Conservation (phyloP, 371 early-diverging fungal species). For the Lichtheimia ornata region DNA sequence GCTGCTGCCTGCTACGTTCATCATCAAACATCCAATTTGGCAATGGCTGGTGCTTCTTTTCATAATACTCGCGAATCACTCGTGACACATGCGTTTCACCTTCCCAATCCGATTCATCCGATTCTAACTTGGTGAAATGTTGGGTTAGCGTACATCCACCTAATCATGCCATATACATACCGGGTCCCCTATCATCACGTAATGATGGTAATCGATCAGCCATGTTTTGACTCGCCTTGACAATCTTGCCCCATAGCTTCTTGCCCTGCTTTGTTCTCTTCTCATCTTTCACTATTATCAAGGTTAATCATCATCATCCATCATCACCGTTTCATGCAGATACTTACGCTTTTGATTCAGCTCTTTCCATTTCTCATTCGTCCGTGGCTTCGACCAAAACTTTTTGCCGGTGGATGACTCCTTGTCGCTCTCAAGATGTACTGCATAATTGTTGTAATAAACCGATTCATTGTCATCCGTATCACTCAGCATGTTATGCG, state of each 20-base stretch:
- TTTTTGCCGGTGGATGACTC: slow-evolving; percentile 26
- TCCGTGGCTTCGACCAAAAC: slow-evolving; percentile 48
- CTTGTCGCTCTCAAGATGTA: slow-evolving; percentile 30
- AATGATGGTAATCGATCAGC: slow-evolving; percentile 48
- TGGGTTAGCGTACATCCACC: not conserved
- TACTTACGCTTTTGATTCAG: slow-evolving; percentile 36
- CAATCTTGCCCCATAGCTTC: slow-evolving; percentile 58
- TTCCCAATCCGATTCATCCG: slow-evolving; percentile 55
- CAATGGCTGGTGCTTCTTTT: slow-evolving; percentile 38
- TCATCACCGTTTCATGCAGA: too few relatives aligned
- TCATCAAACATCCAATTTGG: slow-evolving; percentile 17
- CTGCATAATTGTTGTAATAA: slow-evolving; percentile 47
- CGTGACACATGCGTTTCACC: slow-evolving; percentile 59
- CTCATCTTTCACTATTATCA: slow-evolving; percentile 6
- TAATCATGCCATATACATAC: not conserved
- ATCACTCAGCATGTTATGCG: too few relatives aligned
- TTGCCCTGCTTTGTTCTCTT: slow-evolving; percentile 32
- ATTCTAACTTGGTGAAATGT: not conserved
- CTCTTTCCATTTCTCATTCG: slow-evolving; percentile 54
- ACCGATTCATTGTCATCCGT: slow-evolving; percentile 36
- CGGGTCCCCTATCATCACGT: slow-evolving; percentile 22
- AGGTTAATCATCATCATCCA: too few relatives aligned
- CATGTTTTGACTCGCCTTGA: slow-evolving; percentile 60
- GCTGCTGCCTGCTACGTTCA: too few relatives aligned
- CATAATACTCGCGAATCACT: slow-evolving; percentile 50